phyloP scores from a whole-genome alignment of 2,329 filamentous ascomycete genomes.

The Aspergillus arachidicola region DNA sequence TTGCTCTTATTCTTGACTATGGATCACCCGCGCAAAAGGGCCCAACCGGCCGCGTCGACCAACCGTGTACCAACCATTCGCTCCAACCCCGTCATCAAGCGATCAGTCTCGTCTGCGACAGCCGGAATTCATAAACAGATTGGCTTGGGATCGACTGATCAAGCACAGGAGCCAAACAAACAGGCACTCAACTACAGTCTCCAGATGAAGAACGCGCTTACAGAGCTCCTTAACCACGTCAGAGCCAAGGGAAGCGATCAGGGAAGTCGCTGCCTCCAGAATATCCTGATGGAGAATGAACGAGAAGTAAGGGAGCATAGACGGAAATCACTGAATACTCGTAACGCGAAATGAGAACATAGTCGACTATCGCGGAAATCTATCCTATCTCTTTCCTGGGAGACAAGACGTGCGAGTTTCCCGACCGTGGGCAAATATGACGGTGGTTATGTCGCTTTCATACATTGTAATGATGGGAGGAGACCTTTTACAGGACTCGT shows the following conservation, averaged over 20 bases:
- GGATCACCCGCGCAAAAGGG: not conserved
- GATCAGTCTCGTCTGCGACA: conserved; percentile 16
- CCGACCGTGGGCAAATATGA: not conserved
- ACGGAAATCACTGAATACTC: conserved; percentile 13
- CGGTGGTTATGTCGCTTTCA: not conserved
- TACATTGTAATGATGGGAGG: too few species aligned
- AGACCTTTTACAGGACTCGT: not conserved
- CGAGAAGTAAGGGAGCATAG: conserved; percentile 49
- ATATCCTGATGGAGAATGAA: conserved; percentile 62
- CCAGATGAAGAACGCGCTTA: conserved; percentile 59
- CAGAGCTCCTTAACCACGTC: conserved; percentile 64
- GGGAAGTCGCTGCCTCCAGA: conserved; percentile 62
- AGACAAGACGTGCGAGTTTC: not conserved
- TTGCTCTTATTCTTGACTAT: not conserved
- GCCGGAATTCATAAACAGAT: not conserved
- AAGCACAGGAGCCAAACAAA: not conserved
- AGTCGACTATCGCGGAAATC: not conserved
- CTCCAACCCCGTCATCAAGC: conserved; percentile 11
- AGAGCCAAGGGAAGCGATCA: conserved; percentile 54
- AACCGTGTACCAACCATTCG: conserved; percentile 17
- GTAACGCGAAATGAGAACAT: not conserved
- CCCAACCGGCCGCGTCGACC: conserved; percentile 16
- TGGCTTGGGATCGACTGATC: not conserved
- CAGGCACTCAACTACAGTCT: conserved; percentile 17
- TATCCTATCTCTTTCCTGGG: not conserved